A percentile compares a stretch with the other conserved stretches of the same genome.
These are phyloP conservation scores for Nitzschia sp. DNA, from an alignment of 108 stramenopile genomes.

Conservation along the genomic window DNA sequence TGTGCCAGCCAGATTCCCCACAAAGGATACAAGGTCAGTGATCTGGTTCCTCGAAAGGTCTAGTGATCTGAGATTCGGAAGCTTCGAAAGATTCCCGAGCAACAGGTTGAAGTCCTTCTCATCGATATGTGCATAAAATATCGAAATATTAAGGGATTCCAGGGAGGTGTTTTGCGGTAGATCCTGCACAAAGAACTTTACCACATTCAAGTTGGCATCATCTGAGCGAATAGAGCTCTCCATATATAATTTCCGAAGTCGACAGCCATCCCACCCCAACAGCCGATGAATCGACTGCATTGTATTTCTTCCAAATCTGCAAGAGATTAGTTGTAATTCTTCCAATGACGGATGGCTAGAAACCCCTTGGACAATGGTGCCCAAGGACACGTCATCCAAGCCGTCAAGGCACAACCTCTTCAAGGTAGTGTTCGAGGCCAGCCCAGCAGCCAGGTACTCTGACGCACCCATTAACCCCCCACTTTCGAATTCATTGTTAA, in stretches of 20 bases:
- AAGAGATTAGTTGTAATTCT: not conserved
- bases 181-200: not conserved
- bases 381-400: not conserved
- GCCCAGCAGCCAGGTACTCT: not conserved
- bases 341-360: not conserved
- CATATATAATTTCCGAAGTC: not conserved
- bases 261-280: not conserved
- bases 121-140: not conserved
- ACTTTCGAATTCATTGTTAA: not conserved
- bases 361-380: not conserved
- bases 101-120: not conserved
- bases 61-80: not conserved
- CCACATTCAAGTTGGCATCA: too few relatives aligned
- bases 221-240: not conserved
- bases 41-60: not conserved
- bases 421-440: not conserved
- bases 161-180: not conserved
- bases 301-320: not conserved
- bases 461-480: not conserved
- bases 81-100: not conserved
- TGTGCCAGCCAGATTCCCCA: not conserved
- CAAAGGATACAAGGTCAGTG: not conserved
- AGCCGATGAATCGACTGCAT: not conserved
- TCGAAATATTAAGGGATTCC: not conserved
- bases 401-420: not conserved